Evolutionary conservation across 2,329 filamentous ascomycete species (phyloP), one percentile per base, ranked within the genome.

Genomic region (Colletotrichum chrysophilum): DNA sequence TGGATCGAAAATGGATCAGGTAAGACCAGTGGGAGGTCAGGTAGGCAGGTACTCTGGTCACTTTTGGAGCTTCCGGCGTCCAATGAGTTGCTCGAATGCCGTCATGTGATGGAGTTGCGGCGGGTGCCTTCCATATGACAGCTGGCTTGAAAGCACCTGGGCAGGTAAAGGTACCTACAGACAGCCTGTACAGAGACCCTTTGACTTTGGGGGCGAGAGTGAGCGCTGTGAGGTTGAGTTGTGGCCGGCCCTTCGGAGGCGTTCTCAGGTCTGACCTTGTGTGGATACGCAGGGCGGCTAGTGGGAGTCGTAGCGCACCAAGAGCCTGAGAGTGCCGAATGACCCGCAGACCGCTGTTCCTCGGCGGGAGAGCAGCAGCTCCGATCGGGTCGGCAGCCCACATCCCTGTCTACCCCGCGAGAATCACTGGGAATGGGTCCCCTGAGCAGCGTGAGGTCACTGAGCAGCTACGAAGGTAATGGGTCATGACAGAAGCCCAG

Each of bases 341-440:
- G 73, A 68, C 73, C 69, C 73, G 62, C 69, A 71, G 60, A 66
- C 71, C 66, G 66, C 71, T 74, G 30, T 71, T 48, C 43, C 18
- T 48, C 43, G 56, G 12, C 30, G 28, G 61, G 32, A 43, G 48
- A 36, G 32, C 66, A 61, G 32, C n/a, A 26, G 43, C 43, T 48
- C 62, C 70, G 56, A 67, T 66, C 66, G 60, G 48, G 18, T 55
- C 72, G 72, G 68, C 43, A 61, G 62, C 38, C 43, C 52, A 32
- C 36, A 75, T 66, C 60, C 68, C 60, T 75, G 68, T 71, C 56
- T 75, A 68, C 73, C 73, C 73, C 73, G 64, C 73, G 56, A 68
- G 70, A 62, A 48, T 55, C 62, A 26, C 28, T 62, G 61, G 61
- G 24, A 24, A 68, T 66, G 56, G 69, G 61, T 38, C 43, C 73